phyloP scores from a whole-genome alignment of 2,329 filamentous ascomycete species.

The Macrophomina tecta region DNA sequence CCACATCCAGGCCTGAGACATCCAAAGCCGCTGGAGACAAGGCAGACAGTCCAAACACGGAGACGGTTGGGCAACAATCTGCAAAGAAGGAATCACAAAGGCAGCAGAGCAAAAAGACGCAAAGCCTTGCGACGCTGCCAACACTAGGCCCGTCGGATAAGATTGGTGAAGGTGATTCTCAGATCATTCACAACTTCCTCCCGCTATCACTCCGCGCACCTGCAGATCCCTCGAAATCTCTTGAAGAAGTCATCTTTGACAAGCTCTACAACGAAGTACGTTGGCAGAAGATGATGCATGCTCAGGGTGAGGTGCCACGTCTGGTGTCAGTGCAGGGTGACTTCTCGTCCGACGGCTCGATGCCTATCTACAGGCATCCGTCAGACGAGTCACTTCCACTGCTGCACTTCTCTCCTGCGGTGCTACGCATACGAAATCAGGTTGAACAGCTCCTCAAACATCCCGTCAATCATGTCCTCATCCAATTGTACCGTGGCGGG shows the following conservation, averaged over 20 bases:
- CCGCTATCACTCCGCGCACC: slow-evolving; percentile 46
- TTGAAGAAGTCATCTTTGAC: slow-evolving; percentile 69
- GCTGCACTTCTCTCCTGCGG: slow-evolving; percentile 74
- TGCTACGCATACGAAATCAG: slow-evolving; percentile 69
- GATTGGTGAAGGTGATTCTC: slow-evolving; percentile 83
- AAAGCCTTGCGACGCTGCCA: slow-evolving; percentile 9
- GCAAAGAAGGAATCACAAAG: background rate
- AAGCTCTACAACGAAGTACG: slow-evolving; percentile 74
- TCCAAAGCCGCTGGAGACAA: slow-evolving; percentile 19
- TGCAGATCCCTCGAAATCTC: slow-evolving; percentile 39
- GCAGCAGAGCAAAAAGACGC: background rate
- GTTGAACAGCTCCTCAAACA: slow-evolving; percentile 79
- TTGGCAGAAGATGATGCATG: slow-evolving; percentile 93
- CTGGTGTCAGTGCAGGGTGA: slow-evolving; percentile 88
- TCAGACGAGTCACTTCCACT: slow-evolving; percentile 85
- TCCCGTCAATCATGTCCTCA: slow-evolving; percentile 85
- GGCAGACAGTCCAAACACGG: slow-evolving; percentile 29
- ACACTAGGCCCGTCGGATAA: slow-evolving; percentile 55
- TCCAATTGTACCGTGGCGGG: slow-evolving; percentile 90
- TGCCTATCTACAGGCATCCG: slow-evolving; percentile 94
- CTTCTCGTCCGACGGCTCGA: slow-evolving; percentile 70
- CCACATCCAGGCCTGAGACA: slow-evolving; percentile 29
- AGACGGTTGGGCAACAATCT: slow-evolving; percentile 26
- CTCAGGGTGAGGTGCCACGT: slow-evolving; percentile 87
- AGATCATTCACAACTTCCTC: slow-evolving; percentile 73